Percentiles rank a stretch among this genome's conserved stretches.
phyloP scores from a whole-genome alignment of 345 rosid species.

The Microcos paniculata region DNA sequence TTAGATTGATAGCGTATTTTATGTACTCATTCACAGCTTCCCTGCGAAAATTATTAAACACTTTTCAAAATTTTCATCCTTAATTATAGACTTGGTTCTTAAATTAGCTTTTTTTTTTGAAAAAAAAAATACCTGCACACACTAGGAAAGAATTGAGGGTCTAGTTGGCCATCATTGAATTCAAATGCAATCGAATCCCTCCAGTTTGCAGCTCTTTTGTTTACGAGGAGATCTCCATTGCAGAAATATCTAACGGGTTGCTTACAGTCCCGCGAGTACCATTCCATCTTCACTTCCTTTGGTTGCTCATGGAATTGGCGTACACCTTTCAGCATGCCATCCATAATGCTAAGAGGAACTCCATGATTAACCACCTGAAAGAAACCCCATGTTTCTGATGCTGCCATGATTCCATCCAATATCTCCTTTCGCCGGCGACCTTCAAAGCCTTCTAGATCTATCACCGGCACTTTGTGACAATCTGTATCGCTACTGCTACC shows the following conservation, averaged over 20 bases:
- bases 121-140: constrained; percentile 47
- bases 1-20: constrained; percentile 28
- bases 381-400: constrained; percentile 48
- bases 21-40: constrained; percentile 41
- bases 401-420: constrained; percentile 25
- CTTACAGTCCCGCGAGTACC: constrained; percentile 36
- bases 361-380: constrained; percentile 53
- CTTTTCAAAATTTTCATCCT: neutral
- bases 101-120: neutral
- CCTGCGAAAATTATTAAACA: constrained; percentile 18
- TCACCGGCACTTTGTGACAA: constrained; percentile 33
- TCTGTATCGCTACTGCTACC: neutral
- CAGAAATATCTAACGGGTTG: constrained; percentile 19
- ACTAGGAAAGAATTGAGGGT: constrained; percentile 34
- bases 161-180: constrained; percentile 39
- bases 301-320: constrained; percentile 47
- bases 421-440: constrained; percentile 17
- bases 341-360: constrained; percentile 36
- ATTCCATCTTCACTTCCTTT: constrained; percentile 39
- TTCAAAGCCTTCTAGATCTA: constrained; percentile 35
- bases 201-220: constrained; percentile 45
- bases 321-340: constrained; percentile 34
- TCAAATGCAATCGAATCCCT: constrained; percentile 44
- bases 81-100: neutral
- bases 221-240: constrained; percentile 29